These are phyloP conservation scores for Alternaria dauci DNA, from an alignment of 2,329 filamentous ascomycete genomes.

Conservation along the genomic window DNA sequence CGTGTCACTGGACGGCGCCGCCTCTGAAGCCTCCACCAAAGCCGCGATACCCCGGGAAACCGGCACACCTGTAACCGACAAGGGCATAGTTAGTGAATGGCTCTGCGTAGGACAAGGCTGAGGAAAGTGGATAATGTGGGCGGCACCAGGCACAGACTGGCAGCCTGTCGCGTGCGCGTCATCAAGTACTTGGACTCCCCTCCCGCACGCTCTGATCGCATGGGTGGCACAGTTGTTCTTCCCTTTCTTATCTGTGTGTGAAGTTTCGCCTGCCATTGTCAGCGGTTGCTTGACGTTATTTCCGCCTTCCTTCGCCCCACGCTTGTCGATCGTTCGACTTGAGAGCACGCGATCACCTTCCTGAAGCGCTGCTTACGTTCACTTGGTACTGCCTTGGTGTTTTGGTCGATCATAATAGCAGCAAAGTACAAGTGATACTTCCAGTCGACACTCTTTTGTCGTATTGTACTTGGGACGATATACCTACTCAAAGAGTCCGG, in stretches of 20 bases:
- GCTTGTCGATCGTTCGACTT: not conserved
- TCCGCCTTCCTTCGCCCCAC: slow-evolving; percentile 8
- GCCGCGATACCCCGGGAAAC: not conserved
- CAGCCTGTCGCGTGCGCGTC: slow-evolving; percentile 11
- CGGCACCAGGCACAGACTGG: slow-evolving; percentile 6
- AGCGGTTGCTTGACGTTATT: not conserved
- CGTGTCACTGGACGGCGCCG: slow-evolving; percentile 24
- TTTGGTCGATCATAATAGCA: not conserved
- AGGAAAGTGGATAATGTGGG: slow-evolving; percentile 1
- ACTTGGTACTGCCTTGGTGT: not conserved
- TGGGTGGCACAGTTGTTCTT: not conserved
- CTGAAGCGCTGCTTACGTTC: not conserved
- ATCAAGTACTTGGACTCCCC: slow-evolving; percentile 5
- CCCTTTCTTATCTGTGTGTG: not conserved
- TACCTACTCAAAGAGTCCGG: not conserved
- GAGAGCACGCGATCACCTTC: slow-evolving; percentile 20
- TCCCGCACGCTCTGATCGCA: not conserved
- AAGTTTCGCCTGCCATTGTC: not conserved
- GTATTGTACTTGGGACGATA: not conserved
- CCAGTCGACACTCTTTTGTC: not conserved
- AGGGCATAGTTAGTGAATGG: not conserved
- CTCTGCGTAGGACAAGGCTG: slow-evolving; percentile 2
- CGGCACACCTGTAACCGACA: slow-evolving; percentile 4
- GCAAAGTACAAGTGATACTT: not conserved
- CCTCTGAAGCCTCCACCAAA: slow-evolving; percentile 8